A percentile compares a stretch with the other conserved stretches of the same genome.
Conservation (phyloP, 2,329 filamentous ascomycete species). For the Didymellaceae sp. region DNA sequence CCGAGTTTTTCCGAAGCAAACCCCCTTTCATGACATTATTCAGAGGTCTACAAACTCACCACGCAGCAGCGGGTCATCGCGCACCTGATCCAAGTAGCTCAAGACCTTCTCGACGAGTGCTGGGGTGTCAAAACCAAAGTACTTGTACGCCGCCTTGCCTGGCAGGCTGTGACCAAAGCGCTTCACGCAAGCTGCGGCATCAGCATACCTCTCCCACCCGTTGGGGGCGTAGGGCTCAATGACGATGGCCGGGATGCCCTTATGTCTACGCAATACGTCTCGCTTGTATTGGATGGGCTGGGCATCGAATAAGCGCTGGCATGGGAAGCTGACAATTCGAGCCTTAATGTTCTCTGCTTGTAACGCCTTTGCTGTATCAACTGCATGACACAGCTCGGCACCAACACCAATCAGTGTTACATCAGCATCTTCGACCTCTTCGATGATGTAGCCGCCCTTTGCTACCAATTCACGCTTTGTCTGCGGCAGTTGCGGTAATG, state of each 20-base stretch:
- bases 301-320: slow-evolving; percentile 57
- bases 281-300: slow-evolving; percentile 57
- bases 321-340: slow-evolving; percentile 59
- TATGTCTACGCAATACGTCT: slow-evolving; percentile 53
- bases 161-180: slow-evolving; percentile 64
- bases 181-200: slow-evolving; percentile 62
- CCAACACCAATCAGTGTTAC: slow-evolving; percentile 60
- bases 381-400: slow-evolving; percentile 57
- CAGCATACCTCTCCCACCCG: slow-evolving; percentile 67
- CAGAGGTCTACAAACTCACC: slow-evolving; percentile 44
- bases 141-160: slow-evolving; percentile 61
- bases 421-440: slow-evolving; percentile 53
- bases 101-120: slow-evolving; percentile 52
- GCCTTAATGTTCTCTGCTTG: slow-evolving; percentile 51
- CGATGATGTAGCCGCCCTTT: slow-evolving; percentile 57
- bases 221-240: slow-evolving; percentile 66
- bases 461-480: slow-evolving; percentile 52
- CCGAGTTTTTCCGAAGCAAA: no score
- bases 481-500: slow-evolving; percentile 50
- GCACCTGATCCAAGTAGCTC: slow-evolving; percentile 45
- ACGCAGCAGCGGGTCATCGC: slow-evolving; percentile 43
- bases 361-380: slow-evolving; percentile 52
- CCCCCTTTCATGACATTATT: not conserved
- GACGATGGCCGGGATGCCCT: slow-evolving; percentile 57
- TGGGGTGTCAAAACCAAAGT: slow-evolving; percentile 61